These are phyloP conservation scores for Saturnispora silvae DNA, from an alignment of 805 yeast species.

Conservation along the genomic window DNA sequence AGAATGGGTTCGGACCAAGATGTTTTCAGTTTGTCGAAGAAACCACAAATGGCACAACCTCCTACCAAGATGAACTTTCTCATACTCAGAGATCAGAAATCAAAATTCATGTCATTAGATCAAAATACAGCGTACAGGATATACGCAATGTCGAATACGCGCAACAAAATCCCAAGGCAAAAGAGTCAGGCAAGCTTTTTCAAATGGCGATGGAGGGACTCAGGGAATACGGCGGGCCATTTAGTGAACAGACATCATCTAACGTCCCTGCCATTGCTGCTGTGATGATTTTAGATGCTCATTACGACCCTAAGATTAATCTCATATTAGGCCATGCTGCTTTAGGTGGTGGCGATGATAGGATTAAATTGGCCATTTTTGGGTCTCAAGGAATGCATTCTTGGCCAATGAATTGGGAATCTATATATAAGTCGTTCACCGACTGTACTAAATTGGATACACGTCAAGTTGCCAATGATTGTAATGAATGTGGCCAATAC, in stretches of 20 bases:
- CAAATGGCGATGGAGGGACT: slow-evolving; percentile 73
- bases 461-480: slow-evolving; percentile 81
- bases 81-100: slow-evolving; percentile 43
- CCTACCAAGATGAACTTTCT: slow-evolving; percentile 30
- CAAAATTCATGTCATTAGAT: slow-evolving; percentile 66
- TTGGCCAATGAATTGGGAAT: slow-evolving; percentile 83
- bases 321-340: slow-evolving; percentile 85
- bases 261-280: slow-evolving; percentile 66
- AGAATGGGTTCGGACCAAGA: slow-evolving; percentile 68
- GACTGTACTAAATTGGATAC: slow-evolving; percentile 60
- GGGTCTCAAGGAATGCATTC: slow-evolving; percentile 89
- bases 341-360: slow-evolving; percentile 73
- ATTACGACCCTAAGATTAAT: slow-evolving; percentile 55
- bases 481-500: slow-evolving; percentile 69
- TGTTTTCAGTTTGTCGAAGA: slow-evolving; percentile 69
- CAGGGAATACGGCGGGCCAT: slow-evolving; percentile 43
- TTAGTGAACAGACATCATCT: slow-evolving; percentile 24
- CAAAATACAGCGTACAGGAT: slow-evolving; percentile 58
- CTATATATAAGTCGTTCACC: slow-evolving; percentile 52
- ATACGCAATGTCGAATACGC: slow-evolving; percentile 72
- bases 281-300: slow-evolving; percentile 72
- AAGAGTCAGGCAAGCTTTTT: slow-evolving; percentile 65
- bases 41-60: slow-evolving; percentile 41
- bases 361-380: slow-evolving; percentile 73
- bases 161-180: slow-evolving; percentile 73